Conservation (phyloP, 2,329 filamentous ascomycete species). For the Tolypocladium pustulatum region DNA sequence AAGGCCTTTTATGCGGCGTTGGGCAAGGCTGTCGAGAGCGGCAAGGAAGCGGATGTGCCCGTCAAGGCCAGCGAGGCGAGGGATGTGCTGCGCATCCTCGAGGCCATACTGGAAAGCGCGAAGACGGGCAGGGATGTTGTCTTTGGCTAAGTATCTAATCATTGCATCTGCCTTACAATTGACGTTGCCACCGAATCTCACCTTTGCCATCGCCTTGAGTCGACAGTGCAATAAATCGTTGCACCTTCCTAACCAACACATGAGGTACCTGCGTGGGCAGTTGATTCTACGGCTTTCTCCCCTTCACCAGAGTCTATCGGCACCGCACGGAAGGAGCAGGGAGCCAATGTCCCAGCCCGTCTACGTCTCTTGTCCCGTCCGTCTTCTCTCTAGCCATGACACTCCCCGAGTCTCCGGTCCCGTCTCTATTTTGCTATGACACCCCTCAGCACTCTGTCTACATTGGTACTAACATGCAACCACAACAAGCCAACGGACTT, state of each 20-base stretch:
- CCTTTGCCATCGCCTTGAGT: neutral
- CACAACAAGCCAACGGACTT: neutral
- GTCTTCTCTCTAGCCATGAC: too few species aligned
- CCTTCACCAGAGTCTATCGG: neutral
- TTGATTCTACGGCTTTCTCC: too few species aligned
- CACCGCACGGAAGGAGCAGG: neutral
- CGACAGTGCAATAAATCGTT: neutral
- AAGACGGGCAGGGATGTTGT: slow-evolving; percentile 33
- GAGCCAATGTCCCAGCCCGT: neutral
- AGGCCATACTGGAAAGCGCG: slow-evolving; percentile 40
- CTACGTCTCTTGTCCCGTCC: neutral
- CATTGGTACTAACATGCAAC: neutral
- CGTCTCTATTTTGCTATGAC: neutral
- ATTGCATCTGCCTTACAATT: too few species aligned
- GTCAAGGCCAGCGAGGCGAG: slow-evolving; percentile 42
- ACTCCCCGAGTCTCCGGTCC: neutral
- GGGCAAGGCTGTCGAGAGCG: slow-evolving; percentile 34
- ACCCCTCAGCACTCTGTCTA: neutral
- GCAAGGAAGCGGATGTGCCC: slow-evolving; percentile 39
- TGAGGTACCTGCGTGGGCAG: neutral
- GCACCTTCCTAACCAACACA: neutral
- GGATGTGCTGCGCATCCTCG: slow-evolving; percentile 42
- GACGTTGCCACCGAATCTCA: neutral
- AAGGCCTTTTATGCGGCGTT: slow-evolving; percentile 52
- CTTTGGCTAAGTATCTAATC: slow-evolving; percentile 13